Evolutionary conservation across 2,329 filamentous ascomycete species (phyloP), one percentile per base, ranked within the genome.

Genomic region (Trichoderma sp.): DNA sequence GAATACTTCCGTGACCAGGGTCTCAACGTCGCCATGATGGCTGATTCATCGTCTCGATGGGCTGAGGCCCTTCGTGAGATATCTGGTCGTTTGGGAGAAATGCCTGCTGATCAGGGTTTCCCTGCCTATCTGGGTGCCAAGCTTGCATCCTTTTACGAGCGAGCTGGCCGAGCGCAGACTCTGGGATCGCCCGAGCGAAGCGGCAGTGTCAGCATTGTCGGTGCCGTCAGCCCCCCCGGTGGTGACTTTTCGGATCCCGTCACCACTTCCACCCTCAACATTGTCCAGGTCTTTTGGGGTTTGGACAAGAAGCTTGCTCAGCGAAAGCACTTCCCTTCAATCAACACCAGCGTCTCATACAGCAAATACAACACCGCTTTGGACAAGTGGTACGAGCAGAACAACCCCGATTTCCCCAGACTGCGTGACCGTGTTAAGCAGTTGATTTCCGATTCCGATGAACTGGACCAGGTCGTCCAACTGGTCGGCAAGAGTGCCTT

Each of bases 31-130:
- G 95, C 96, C 78, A 99, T 99, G 96, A 99, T 99, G 96, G 96
- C 96, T 75, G 96, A 99, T 84, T 98, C 96, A 18, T 93, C 95
- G 67, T 99, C 96, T 69, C 94, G 96, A 76, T 99, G 96, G 96
- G 96, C 96, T 75, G 96, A 99, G 86, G 96, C 96, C 80, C 89
- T 99, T 81, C 94, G 96, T 93, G 96, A 99, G 83, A 91, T 99
- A 82, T 99, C 96, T 39, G 96, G 96, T 87, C 96, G 96, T 88
- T 88, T 99, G 73, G 96, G 96, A 88, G 96, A 99, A 84, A 99
- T 99, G 96, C 96, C 96, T 84, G 96, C 96, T 83, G 96, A 99
- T 83, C 96, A 99, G 84, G 96, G 96, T 90, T 99, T 98, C 91
- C 96, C 96, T 60, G 96, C 96, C 66, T 99, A 99, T 82, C 89